Evolutionary conservation across 495 filamentous ascomycete species (phyloP), one percentile per base, ranked within the genome.

Genomic region (Cetradonia linearis): DNA sequence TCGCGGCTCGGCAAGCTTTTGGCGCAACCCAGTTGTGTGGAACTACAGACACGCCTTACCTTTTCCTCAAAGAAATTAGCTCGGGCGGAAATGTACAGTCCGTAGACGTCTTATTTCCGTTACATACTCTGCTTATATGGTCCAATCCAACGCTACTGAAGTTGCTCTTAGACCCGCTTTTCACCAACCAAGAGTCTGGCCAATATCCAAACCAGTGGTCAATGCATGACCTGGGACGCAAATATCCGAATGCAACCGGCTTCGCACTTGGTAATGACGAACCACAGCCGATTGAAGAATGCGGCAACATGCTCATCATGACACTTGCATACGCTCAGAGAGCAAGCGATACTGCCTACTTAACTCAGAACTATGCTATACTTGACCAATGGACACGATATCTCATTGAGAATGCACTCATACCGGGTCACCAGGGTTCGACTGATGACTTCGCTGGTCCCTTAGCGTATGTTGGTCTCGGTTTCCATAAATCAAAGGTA

Each of bases 221-320:
- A 36, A 94, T 96, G 83, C 91, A 96, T 67, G 91, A 96, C 70
- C 76, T 96, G 33, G 91, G 91, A 2, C 66, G 78, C 0, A 82
- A 84, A 64, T 96, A 92, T 66, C 91, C 91, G 13, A 96, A 96
- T 64, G 83, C 88, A 1, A 95, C 91, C 0, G 91, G 91, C 0
- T 90, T 95, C 67, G 66, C 78, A 6, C 84, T 90, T 64, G 91
- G 91, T 0, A 77, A 77, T 4, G 91, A 95, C 63, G 91, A 96
- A 69, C 83, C 86, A 63, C 94, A 95, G 89, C 91, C 91, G 1
- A 79, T 96, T 1, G 91, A 96, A 66, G 91, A 96, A 71, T 96
- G 91, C 66, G 91, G 91, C 23, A 86, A 96, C 70, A 96, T 96
- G 87, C 72, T 96, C 28, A 93, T 95, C 68, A 95, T 96, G 91